These are phyloP conservation scores for Albophoma yamanashiensis DNA, from an alignment of 2,329 filamentous ascomycete species.

Conservation along the genomic window DNA sequence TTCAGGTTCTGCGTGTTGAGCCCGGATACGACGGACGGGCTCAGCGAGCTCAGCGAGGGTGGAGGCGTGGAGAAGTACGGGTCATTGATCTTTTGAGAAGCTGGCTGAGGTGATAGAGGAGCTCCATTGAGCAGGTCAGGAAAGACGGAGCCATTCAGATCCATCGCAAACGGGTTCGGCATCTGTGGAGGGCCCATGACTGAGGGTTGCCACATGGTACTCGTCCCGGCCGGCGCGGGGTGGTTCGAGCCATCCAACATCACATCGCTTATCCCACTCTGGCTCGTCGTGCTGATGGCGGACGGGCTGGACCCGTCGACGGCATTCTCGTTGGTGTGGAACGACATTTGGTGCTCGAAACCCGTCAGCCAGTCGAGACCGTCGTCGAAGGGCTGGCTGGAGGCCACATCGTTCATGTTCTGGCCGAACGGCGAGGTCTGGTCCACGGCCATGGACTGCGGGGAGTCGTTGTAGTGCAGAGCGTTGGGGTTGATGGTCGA, in stretches of 20 bases:
- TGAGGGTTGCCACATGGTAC: conserved; percentile 58
- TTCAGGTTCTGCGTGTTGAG: conserved; percentile 51
- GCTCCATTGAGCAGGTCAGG: conserved; percentile 64
- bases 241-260: conserved; percentile 77
- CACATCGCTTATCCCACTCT: conserved; percentile 81
- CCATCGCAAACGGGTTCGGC: conserved; percentile 61
- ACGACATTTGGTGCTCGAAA: conserved; percentile 67
- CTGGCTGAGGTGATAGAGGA: conserved; percentile 67
- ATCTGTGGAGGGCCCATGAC: conserved; percentile 61
- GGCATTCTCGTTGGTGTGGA: conserved; percentile 64
- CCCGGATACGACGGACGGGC: conserved; percentile 59
- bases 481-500: conserved; percentile 60
- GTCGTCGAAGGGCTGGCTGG: conserved; percentile 57
- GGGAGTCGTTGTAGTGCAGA: conserved; percentile 75
- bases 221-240: conserved; percentile 38
- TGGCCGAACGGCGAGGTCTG: conserved; percentile 49
- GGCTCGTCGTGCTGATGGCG: conserved; percentile 88
- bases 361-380: conserved; percentile 73
- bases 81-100: conserved; percentile 60
- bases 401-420: conserved; percentile 46
- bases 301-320: conserved; percentile 92
- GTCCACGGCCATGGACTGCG: conserved; percentile 54
- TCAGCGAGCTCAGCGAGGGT: conserved; percentile 62
- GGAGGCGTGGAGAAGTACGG: conserved; percentile 72
- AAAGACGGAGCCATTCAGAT: conserved; percentile 64